Conservation (phyloP, 164 flowering plant genomes). For the Aristolochia contorta region DNA sequence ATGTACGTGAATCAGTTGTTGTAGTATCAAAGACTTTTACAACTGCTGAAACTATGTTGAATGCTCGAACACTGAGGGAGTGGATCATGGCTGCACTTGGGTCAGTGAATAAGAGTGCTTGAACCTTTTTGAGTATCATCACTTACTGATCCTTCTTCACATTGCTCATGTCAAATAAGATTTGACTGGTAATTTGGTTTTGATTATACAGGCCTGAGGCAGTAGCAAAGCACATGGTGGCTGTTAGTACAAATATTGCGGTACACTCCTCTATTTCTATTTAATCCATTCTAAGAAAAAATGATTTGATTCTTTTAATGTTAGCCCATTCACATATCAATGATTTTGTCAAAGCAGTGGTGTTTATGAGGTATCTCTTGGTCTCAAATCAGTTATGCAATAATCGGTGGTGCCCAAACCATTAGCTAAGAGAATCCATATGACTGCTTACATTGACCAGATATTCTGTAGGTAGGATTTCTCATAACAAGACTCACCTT, state of each 20-base stretch:
- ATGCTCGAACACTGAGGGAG: constrained; percentile 91
- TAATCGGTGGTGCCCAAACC: too few species aligned
- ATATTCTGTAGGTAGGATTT: too few species aligned
- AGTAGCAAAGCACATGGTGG: constrained; percentile 98
- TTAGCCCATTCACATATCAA: background rate
- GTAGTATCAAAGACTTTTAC: constrained; percentile 99
- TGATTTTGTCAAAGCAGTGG: background rate
- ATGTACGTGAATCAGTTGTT: constrained; percentile 49
- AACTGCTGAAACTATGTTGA: constrained; percentile 97
- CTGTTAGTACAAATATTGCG: constrained; percentile 92
- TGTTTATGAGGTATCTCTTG: too few species aligned
- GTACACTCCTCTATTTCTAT: constrained; percentile 21
- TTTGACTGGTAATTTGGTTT: background rate
- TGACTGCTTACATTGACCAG: too few species aligned
- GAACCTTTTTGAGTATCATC: background rate
- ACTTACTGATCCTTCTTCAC: background rate
- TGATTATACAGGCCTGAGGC: constrained; percentile 61
- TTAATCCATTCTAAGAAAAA: too few species aligned
- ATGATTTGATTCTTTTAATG: too few species aligned
- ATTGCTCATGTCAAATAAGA: background rate
- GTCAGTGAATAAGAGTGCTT: constrained; percentile 30
- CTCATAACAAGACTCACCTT: too few species aligned
- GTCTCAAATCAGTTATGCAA: too few species aligned
- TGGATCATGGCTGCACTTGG: constrained; percentile 89
- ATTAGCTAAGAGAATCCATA: too few species aligned